Conservation (phyloP, 441 rosid species). For the Croton laevigatus region DNA sequence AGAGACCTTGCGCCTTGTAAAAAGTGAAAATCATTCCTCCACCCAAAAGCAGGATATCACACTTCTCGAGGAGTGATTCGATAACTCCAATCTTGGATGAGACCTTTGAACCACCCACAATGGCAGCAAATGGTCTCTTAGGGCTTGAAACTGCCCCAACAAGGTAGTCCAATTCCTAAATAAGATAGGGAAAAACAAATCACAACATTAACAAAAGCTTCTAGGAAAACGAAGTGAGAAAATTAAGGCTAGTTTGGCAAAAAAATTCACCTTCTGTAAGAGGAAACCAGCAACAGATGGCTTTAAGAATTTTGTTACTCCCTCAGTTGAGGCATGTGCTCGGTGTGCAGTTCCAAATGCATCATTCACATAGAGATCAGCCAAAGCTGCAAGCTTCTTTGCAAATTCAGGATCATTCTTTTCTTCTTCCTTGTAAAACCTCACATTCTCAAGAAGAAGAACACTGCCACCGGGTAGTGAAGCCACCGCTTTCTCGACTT, state of each 20-base stretch:
- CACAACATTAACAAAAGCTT: neutral
- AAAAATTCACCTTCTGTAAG: conserved; percentile 68
- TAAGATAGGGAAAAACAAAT: neutral
- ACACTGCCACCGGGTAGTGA: conserved; percentile 81
- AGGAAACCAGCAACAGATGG: conserved; percentile 97
- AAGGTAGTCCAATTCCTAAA: conserved; percentile 84
- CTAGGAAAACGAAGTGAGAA: neutral
- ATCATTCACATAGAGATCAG: conserved; percentile 85
- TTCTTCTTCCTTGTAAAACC: conserved; percentile 96
- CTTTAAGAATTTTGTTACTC: conserved; percentile 82
- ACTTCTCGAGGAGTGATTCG: conserved; percentile 79
- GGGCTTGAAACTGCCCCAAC: conserved; percentile 88
- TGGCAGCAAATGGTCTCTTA: conserved; percentile 88
- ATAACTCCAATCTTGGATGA: conserved; percentile 91
- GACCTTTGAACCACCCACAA: conserved; percentile 92
- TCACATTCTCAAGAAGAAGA: conserved; percentile 88
- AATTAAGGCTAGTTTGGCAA: neutral
- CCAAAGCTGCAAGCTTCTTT: conserved; percentile 85
- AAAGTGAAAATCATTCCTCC: conserved; percentile 96
- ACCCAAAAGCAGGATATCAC: conserved; percentile 79
- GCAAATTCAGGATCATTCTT: conserved; percentile 95
- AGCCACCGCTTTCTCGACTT: conserved; percentile 77
- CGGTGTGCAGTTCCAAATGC: conserved; percentile 97
- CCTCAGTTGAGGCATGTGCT: conserved; percentile 96
- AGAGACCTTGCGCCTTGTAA: conserved; percentile 82